These are phyloP conservation scores for Aspergillus saccharolyticus DNA, from an alignment of 495 filamentous ascomycete species.

Conservation along the genomic window DNA sequence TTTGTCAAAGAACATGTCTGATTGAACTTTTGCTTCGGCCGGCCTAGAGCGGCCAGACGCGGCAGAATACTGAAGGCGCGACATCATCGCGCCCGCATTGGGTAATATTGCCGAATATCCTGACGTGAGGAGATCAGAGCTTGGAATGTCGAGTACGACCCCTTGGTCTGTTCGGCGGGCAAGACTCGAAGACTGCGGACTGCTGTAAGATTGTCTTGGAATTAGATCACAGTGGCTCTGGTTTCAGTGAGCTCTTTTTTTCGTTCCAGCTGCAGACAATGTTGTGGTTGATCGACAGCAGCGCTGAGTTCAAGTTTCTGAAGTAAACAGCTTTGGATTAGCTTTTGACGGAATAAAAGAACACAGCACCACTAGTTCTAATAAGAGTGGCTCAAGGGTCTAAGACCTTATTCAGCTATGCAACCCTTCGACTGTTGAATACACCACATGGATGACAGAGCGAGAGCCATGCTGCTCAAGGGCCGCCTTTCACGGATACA, in stretches of 20 bases:
- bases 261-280: neutral
- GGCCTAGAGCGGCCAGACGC: conserved; percentile 27
- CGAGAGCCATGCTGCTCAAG: neutral
- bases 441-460: neutral
- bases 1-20: conserved; percentile 6
- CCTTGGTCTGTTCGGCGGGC: neutral
- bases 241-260: neutral
- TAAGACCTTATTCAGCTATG: neutral
- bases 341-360: neutral
- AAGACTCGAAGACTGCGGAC: neutral
- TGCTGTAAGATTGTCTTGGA: neutral
- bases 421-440: no score
- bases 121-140: neutral
- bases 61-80: conserved; percentile 32
- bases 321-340: neutral
- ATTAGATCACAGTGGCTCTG: neutral
- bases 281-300: neutral
- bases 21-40: conserved; percentile 22
- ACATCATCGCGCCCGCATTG: conserved; percentile 21
- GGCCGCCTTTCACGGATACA: neutral
- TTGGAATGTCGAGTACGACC: neutral
- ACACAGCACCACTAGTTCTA: no score
- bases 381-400: no score
- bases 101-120: conserved; percentile 21
- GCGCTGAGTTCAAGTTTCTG: neutral